Evolutionary conservation across 805 yeast species (phyloP), one percentile per base, ranked within the genome.

Genomic region (Candida tallmaniae): DNA sequence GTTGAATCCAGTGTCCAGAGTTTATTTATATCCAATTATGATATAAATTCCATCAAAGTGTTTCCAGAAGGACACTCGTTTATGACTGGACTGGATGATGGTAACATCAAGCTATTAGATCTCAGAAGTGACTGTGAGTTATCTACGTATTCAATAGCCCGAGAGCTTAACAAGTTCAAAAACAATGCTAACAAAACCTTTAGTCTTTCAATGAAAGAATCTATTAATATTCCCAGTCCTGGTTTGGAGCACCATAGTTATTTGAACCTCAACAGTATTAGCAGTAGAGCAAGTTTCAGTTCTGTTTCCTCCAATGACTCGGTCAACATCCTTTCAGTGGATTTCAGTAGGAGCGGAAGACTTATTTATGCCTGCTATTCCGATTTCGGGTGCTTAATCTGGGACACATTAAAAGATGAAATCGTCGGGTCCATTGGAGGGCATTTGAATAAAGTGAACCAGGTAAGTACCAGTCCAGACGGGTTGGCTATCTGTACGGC

Each of bases 81-180:
- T 46, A 76, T 74, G 0, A 70, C 81, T 2, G 96, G 96, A 1
- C 72, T 83, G 29, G 96, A 87, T 50, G 94, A 84, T 53, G 89
- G 90, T 3, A 54, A 69, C 0, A 63, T 84, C 17, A 68, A 83
- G 39, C 57, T 86, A 36, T 83, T 75, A 55, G 97, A 88, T 53
- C 56, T 85, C 29, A 68, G 96, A 42, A 69, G 88, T 2, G 95
- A 84, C 51, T 76, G 93, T 42, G 80, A 74, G 42, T 51, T 87
- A 27, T 69, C 76, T 6, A 53, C 47, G 12, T 86, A 78, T 54
- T 57, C 48, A 10, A 32, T 48, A 14, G 16, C 30, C 10, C 22
- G 33, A 22, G 36, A 43, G 25, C 33, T 36, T 13, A 30, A 28
- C 18, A 35, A 32, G 18, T 11, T 33, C 13, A n/a, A n/a, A n/a